A percentile compares a stretch with the other conserved stretches of the same genome.
Conservation (phyloP, 768 basidiomycete genomes). For the Lentinula sp. region DNA sequence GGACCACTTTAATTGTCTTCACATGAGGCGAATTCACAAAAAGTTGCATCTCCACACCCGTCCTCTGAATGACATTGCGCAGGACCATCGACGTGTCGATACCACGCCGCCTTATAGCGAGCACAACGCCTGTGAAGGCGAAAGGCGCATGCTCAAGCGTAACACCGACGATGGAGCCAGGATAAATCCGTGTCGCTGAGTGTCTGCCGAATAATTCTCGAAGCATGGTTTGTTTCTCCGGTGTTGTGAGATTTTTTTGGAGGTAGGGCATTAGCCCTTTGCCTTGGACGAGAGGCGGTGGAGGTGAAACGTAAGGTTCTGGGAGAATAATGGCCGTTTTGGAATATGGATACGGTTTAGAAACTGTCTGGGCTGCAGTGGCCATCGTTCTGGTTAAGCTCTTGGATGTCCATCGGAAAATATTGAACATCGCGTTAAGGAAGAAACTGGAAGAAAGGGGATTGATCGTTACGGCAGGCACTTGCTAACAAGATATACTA, state of each 20-base stretch:
- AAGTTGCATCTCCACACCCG: conserved; percentile 91
- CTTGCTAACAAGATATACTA: neutral
- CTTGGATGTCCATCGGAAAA: conserved; percentile 25
- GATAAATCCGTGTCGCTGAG: conserved; percentile 60
- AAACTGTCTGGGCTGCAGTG: conserved; percentile 27
- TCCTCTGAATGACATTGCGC: conserved; percentile 86
- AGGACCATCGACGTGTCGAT: conserved; percentile 84
- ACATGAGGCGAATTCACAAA: conserved; percentile 82
- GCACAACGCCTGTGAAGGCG: conserved; percentile 83
- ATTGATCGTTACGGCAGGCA: neutral
- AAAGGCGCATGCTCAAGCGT: conserved; percentile 73
- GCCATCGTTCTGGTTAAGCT: conserved; percentile 31
- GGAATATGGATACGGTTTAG: conserved; percentile 65
- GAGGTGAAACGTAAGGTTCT: conserved; percentile 33
- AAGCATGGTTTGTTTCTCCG: conserved; percentile 66
- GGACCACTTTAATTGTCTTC: conserved; percentile 80
- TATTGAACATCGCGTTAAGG: conserved; percentile 24
- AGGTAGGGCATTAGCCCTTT: conserved; percentile 79
- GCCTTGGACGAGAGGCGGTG: conserved; percentile 40
- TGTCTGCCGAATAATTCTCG: conserved; percentile 64
- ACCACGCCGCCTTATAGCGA: conserved; percentile 78
- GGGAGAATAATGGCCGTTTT: conserved; percentile 54
- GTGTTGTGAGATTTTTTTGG: conserved; percentile 54
- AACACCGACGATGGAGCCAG: conserved; percentile 86
- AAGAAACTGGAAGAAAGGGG: neutral